Evolutionary conservation across 1,284 basidiomycete genomes (phyloP), one percentile per base, ranked within the genome.

Genomic region (Moesziomyces antarcticus): DNA sequence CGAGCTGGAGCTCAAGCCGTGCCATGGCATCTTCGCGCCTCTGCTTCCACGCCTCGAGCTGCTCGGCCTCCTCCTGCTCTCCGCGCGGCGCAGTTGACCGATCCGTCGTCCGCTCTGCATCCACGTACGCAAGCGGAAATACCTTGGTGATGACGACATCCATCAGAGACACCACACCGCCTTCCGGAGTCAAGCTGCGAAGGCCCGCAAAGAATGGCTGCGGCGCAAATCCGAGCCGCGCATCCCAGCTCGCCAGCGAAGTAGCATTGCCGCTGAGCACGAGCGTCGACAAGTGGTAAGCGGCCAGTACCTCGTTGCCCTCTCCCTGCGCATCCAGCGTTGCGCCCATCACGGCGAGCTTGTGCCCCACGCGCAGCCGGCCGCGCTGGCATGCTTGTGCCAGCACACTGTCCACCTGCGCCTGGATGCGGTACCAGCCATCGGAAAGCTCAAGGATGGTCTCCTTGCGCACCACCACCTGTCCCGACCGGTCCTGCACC

Each of bases 371-470:
- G 25, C 86, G 85, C 48, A 99, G 88, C 46, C 88, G 87, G 0
- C 91, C 90, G 21, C 87, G 88, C 41, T 85, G 85, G 6, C 92
- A 86, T 0, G 93, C 96, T 24, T 90, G 87, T 1, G 87, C 87
- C 10, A 99, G 86, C 2, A 91, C 88, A 14, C 87, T 86, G 83
- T 98, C 95, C 6, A 93, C 69, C 42, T 87, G 87, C 0, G 93
- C 91, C 13, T 90, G 88, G 14, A 99, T 87, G 35, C 89, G 87
- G 80, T 99, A 99, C 97, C 96, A 99, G 10, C 96, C 96, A 81
- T 99, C 97, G 0, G 93, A 94, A 14, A 99, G 86, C 84, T 97
- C 94, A 7, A 95, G 85, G 87, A 64, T 35, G 7, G 50, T 57
- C 27, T 21, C 53, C 24, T 48, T 65, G 2, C 50, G 43, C 11